Evolutionary conservation across 2,329 filamentous ascomycete genomes (phyloP).

Genomic region (Ophiostoma ips): DNA sequence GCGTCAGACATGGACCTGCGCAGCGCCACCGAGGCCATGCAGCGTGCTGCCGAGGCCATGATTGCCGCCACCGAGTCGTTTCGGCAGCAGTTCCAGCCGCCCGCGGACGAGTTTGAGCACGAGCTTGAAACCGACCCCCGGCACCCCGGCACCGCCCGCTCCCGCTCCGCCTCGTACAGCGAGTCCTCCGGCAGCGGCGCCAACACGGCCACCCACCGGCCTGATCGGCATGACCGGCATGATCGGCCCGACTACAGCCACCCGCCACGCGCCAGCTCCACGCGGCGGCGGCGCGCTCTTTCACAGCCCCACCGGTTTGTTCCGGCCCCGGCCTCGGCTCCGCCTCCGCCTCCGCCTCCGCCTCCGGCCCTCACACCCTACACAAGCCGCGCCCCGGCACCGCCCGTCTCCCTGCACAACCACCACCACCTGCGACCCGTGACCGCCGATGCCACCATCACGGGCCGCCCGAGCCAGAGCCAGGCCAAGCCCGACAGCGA

Average conservation of each 20-base stretch:
- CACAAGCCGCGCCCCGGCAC: constrained; percentile 6
- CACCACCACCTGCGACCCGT: neutral
- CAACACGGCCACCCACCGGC: neutral
- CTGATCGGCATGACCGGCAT: neutral
- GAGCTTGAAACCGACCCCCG: neutral
- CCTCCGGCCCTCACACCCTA: constrained; percentile 1
- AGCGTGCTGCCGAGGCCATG: constrained; percentile 20
- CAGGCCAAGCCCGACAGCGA: neutral
- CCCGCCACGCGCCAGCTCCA: neutral
- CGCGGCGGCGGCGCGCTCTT: constrained; percentile 7
- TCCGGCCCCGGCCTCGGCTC: neutral
- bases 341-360: neutral
- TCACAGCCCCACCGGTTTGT: constrained; percentile 14
- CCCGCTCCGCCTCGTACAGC: neutral
- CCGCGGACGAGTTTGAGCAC: neutral
- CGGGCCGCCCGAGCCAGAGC: neutral
- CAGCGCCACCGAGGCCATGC: constrained; percentile 19
- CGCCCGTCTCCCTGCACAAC: constrained; percentile 7
- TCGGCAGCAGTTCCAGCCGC: constrained; percentile 14
- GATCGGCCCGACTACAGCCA: constrained; percentile 1
- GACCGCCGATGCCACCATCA: neutral
- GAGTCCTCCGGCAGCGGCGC: neutral
- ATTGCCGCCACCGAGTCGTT: constrained; percentile 19
- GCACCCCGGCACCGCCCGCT: neutral
- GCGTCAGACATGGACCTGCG: constrained; percentile 13